phyloP scores from a whole-genome alignment of 257 asterid species.

The Petunia secreta region DNA sequence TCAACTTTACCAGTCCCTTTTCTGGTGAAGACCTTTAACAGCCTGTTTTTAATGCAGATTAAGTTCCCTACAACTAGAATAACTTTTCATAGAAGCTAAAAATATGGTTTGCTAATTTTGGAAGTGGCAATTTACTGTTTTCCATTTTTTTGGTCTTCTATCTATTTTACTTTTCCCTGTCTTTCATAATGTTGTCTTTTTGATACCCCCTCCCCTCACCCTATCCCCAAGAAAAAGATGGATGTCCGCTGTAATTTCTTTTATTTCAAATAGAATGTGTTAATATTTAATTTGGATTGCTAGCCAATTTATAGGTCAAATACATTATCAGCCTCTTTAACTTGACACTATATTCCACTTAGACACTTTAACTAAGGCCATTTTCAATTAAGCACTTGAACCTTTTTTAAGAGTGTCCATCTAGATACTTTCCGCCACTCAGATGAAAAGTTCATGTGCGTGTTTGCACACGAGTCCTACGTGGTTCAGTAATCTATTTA shows the following conservation, averaged over 20 bases:
- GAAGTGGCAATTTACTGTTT: neutral
- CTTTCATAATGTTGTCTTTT: neutral
- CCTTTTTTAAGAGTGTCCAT: no score
- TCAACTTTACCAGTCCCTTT: slow-evolving; percentile 12
- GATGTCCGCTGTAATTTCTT: neutral
- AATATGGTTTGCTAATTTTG: slow-evolving; percentile 7
- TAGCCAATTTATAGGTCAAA: neutral
- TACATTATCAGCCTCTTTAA: no score
- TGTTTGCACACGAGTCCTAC: no score
- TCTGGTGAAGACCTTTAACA: neutral
- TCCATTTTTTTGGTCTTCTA: neutral
- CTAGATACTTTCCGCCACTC: no score
- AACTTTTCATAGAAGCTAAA: neutral
- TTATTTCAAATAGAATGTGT: slow-evolving; percentile 1
- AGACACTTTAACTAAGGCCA: no score
- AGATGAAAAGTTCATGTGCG: no score
- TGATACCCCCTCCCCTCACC: neutral
- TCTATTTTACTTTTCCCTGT: slow-evolving; percentile 12
- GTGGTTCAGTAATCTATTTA: no score
- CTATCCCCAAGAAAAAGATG: neutral
- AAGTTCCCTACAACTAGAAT: neutral
- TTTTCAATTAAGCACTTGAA: no score
- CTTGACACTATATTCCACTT: no score
- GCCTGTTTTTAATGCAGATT: slow-evolving; percentile 6
- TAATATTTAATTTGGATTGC: neutral